Evolutionary conservation across 495 filamentous ascomycete species (phyloP).

Genomic region (Neurospora tetraspora): DNA sequence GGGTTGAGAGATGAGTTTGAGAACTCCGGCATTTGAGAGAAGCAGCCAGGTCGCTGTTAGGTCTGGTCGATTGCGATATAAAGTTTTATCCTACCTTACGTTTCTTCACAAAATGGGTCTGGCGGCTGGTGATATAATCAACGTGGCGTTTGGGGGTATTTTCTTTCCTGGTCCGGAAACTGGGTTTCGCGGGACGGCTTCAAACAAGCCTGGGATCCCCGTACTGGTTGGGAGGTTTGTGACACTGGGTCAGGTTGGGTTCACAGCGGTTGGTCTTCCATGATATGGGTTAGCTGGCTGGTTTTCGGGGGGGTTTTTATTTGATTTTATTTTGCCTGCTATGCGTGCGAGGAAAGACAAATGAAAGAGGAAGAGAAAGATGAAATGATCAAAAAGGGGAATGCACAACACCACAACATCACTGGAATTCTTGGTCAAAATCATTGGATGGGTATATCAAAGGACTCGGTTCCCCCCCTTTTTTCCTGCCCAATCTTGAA

Average conservation of each 20-base stretch:
- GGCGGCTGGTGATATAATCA: conserved; percentile 1
- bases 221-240: neutral
- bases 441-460: neutral
- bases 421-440: neutral
- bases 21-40: neutral
- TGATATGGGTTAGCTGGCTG: neutral
- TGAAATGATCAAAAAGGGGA: neutral
- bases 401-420: neutral
- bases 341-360: neutral
- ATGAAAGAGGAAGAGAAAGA: neutral
- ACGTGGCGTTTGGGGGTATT: conserved; percentile 2
- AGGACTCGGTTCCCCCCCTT: neutral
- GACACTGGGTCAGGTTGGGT: neutral
- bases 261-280: neutral
- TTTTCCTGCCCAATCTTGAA: neutral
- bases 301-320: neutral
- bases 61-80: neutral
- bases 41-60: conserved; percentile 1
- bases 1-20: neutral
- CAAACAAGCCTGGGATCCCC: neutral
- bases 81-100: neutral
- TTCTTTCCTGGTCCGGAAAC: neutral
- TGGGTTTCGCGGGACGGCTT: neutral
- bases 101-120: conserved; percentile 6
- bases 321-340: neutral